Evolutionary conservation across 306 rosid species (phyloP), one percentile per base, ranked within the genome.

Genomic region (Gillenia trifoliata): DNA sequence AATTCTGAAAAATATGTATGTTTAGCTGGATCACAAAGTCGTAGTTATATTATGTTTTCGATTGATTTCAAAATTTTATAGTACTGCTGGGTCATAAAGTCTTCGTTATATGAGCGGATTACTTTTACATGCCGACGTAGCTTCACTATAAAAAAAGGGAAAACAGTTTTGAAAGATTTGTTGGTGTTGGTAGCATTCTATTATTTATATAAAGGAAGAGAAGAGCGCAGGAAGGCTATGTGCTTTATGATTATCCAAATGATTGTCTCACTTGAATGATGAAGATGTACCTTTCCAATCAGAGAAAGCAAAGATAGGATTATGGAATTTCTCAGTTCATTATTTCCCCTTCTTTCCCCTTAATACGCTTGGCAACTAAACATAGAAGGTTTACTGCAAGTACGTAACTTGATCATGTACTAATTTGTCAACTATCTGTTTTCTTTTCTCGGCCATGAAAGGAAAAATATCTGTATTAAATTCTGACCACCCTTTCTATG

Each of bases 1-100:
- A 80, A 71, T 72, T 74, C 79, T 2, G 84, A 76, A 54, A 78
- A 52, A 64, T 70, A 68, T 83, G 86, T 84, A 71, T 70, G 87
- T 78, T 76, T 66, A 47, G 20, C 62, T 71, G 49, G 57, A 56
- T 71, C 66, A 62, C 57, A n/a, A 34, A 54, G 28, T 54, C 64
- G 68, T 52, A 38, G 36, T 4, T 56, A 68, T 33, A 41, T 40
- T 55, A 2, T 15, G 19, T 25, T 57, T 13, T 49, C 16, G 19
- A 20, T 64, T 40, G 20, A 31, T 55, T 30, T 72, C 64, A 38
- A 49, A 33, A 62, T 43, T 60, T 22, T 8, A 19, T 40, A 13
- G 30, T 19, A 11, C 15, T 34, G 23, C 66, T 36, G 34, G 75
- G 23, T 20, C 34, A 38, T 10, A 33, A 33, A 57, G 45, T 56